phyloP scores from a whole-genome alignment of 2,329 filamentous ascomycete species.

The Neonectria punicea region DNA sequence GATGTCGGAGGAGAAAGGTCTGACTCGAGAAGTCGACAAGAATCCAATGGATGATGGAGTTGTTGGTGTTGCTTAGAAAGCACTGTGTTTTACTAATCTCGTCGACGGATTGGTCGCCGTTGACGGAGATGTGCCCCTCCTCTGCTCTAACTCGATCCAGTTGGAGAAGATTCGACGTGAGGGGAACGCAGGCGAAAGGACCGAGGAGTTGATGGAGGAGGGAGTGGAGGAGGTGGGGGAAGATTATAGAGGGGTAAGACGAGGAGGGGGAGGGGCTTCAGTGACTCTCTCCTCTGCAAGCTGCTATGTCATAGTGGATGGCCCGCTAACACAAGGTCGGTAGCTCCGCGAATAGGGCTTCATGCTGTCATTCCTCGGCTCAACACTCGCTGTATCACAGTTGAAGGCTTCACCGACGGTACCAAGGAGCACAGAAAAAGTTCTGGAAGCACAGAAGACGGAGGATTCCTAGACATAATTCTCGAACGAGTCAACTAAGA shows the following conservation, averaged over 20 bases:
- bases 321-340: constrained; percentile 20
- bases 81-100: constrained; percentile 40
- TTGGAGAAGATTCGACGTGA: constrained; percentile 16
- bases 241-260: not conserved
- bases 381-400: not conserved
- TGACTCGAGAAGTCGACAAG: not conserved
- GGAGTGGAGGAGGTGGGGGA: constrained; percentile 10
- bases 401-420: not conserved
- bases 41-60: constrained; percentile 7
- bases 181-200: constrained; percentile 9
- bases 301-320: constrained; percentile 23
- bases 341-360: not conserved
- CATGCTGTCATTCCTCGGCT: not conserved
- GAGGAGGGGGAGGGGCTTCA: not conserved
- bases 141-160: constrained; percentile 11
- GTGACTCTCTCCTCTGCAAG: not conserved
- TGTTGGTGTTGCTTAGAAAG: constrained; percentile 42
- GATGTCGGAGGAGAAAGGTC: not conserved
- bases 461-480: not conserved
- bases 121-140: constrained; percentile 11
- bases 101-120: constrained; percentile 33
- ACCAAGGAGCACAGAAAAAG: not conserved
- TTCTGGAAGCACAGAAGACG: not conserved
- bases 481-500: not conserved
- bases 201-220: not conserved